Base-by-base conservation (phyloP, 1,284 basidiomycete genomes). In the Pseudozyma hubeiensis region DNA sequence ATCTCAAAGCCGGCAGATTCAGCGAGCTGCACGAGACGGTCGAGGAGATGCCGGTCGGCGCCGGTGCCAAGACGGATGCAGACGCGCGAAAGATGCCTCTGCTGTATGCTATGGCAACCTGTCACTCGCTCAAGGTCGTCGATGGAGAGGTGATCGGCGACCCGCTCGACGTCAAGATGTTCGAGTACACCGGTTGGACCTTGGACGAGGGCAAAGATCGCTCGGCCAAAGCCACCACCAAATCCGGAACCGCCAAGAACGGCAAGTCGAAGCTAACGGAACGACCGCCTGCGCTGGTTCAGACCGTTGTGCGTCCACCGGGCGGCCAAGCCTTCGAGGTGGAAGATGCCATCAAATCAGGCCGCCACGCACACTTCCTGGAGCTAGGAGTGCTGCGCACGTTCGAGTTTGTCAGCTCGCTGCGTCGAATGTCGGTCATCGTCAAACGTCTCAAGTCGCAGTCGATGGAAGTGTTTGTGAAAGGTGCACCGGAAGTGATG, bases 401-500 rank as follows among this genome's bases (percentile, higher is more conserved):
- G 1, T 99, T 97, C 80, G 97, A 99, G 82, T 99, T 99, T 82
- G 93, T 96, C 4, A 97, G 95, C 2, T 87, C 92, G 6, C 88
- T 99, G 19, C 89, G 97, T 37, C 87, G 97, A 53, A 99, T 99
- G 97, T 97, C 94, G 71, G 97, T 99, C 31, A 90, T 99, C 59
- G 96, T 98, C 79, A 99, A 98, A 85, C 89, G 93, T 53, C 89
- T 99, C 62, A 97, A 93, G 85, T 95, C 94, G 71, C 90, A 87
- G 47, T 93, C 92, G 82, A 98, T 99, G 93, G 96, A 99, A 84
- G 89, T 98, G 8, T 99, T 97, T 84, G 95, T 96, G 82, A 99
- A 99, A 85, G 97, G 97, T 24, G 97, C 97, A 1, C 97, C 97
- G 0, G 97, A 99, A 85, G 93, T 97, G 58, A 99, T 99, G 94